These are phyloP conservation scores for Populus davidiana DNA, from an alignment of 345 rosid genomes.

Conservation along the genomic window DNA sequence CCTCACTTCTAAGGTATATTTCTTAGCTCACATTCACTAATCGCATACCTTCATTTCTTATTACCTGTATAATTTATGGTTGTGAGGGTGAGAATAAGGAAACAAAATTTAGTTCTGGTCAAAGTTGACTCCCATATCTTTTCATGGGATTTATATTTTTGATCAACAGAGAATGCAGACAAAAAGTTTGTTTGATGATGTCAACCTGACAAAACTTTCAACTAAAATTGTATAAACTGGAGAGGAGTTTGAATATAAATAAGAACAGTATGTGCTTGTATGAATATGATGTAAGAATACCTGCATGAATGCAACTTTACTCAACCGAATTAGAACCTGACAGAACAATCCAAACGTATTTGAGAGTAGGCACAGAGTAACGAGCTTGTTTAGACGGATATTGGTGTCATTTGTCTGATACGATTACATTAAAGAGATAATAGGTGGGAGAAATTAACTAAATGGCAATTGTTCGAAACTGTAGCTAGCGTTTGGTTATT, in stretches of 20 bases:
- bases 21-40: not conserved
- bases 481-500: not conserved
- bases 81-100: not conserved
- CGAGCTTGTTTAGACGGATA: not conserved
- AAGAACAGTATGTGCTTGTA: too few species aligned
- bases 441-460: not conserved
- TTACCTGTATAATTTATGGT: not conserved
- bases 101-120: not conserved
- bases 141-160: not conserved
- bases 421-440: not conserved
- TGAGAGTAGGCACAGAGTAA: not conserved
- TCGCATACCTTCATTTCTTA: not conserved
- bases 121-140: not conserved
- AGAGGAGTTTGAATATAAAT: not conserved
- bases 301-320: not conserved
- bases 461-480: not conserved
- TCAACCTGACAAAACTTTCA: not conserved
- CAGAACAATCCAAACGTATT: not conserved
- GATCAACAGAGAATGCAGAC: not conserved
- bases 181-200: conserved; percentile 1
- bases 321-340: not conserved
- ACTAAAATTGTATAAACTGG: not conserved
- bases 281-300: too few species aligned
- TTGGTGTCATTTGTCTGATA: not conserved
- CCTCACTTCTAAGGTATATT: conserved; percentile 79